phyloP scores from a whole-genome alignment of 202 grass and related monocot genomes.

The Brachypodium distachyon region DNA sequence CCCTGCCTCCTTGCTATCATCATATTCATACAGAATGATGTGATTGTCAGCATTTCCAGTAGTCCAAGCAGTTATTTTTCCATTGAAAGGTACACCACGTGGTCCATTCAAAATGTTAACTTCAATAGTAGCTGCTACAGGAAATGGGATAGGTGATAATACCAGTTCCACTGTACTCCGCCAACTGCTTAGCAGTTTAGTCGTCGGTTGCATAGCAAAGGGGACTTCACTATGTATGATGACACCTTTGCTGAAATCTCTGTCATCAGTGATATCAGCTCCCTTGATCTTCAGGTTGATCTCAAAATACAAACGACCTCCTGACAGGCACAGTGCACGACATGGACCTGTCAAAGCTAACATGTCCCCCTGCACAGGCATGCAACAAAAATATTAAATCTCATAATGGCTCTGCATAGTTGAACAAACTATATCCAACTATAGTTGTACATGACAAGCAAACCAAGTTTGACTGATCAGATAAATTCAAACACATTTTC shows the following conservation, averaged over 20 bases:
- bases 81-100: background rate
- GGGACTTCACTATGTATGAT: too few relatives aligned
- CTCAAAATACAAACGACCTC: background rate
- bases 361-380: background rate
- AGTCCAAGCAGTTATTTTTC: background rate
- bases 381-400: too few relatives aligned
- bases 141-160: background rate
- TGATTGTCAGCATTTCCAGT: background rate
- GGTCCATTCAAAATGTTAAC: background rate
- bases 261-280: background rate
- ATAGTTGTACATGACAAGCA: too few relatives aligned
- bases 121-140: background rate
- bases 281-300: background rate
- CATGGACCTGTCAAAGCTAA: background rate
- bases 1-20: background rate
- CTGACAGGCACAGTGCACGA: background rate
- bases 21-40: background rate
- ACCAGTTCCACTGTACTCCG: background rate
- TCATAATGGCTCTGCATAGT: too few relatives aligned
- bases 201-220: too few relatives aligned
- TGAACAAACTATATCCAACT: too few relatives aligned
- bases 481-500: too few relatives aligned
- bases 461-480: too few relatives aligned
- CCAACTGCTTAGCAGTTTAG: background rate
- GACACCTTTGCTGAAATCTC: background rate